These are phyloP conservation scores for Hypoxylon fragiforme DNA, from an alignment of 495 filamentous ascomycete species.

Conservation along the genomic window DNA sequence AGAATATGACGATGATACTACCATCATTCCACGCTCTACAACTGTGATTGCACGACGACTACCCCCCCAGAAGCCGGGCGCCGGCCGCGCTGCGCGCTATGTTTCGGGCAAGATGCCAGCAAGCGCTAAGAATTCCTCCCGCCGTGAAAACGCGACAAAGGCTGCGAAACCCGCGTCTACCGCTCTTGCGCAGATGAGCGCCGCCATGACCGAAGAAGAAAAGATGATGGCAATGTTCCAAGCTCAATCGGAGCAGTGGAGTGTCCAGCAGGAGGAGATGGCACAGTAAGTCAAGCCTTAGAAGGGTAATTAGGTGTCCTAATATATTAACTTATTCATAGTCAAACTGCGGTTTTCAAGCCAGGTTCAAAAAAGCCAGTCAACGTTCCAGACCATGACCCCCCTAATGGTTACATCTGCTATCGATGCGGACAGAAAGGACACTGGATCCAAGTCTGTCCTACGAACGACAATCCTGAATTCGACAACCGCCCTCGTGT, in stretches of 20 bases:
- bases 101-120: conserved; percentile 96
- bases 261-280: conserved; percentile 86
- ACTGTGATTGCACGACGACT: conserved; percentile 88
- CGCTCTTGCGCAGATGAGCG: conserved; percentile 63
- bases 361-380: conserved; percentile 61
- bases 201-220: conserved; percentile 84
- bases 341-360: conserved; percentile 57
- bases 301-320: too few relatives aligned
- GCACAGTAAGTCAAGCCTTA: conserved; percentile 83
- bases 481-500: conserved; percentile 89
- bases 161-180: conserved; percentile 59
- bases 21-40: conserved; percentile 90
- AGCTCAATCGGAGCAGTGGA: conserved; percentile 82
- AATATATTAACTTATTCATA: conserved; percentile 47
- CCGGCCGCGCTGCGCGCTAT: conserved; percentile 90
- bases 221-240: conserved; percentile 87
- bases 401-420: conserved; percentile 91
- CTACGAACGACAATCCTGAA: conserved; percentile 95
- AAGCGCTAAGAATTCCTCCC: conserved; percentile 78
- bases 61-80: conserved; percentile 77
- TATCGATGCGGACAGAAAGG: conserved; percentile 98
- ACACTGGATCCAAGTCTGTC: conserved; percentile 97
- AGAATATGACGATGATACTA: conserved; percentile 98
- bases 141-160: conserved; percentile 63
- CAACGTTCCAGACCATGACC: conserved; percentile 85